A percentile compares a stretch with the other conserved stretches of the same genome.
Conservation (phyloP, 202 grass and related monocot genomes). For the Brachypodium distachyon region DNA sequence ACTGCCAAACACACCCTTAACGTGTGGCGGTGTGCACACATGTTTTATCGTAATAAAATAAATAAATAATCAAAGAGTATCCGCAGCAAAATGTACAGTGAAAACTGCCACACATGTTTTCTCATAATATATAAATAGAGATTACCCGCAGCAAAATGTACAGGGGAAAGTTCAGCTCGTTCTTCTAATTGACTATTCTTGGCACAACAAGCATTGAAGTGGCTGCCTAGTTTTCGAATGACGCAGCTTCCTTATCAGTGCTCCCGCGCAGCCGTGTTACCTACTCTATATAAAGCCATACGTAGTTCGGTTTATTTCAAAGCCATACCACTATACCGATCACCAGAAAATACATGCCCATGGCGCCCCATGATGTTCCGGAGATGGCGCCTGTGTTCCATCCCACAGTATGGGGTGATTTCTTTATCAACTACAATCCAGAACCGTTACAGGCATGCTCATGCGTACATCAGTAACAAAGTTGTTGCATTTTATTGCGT, state of each 20-base stretch:
- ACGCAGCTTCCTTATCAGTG: background rate
- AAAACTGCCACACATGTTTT: no score
- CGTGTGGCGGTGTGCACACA: no score
- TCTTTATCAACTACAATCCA: slow-evolving; percentile 22
- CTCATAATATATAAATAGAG: no score
- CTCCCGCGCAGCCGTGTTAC: background rate
- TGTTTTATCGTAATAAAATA: no score
- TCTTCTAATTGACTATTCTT: background rate
- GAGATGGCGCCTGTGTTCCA: slow-evolving; percentile 4
- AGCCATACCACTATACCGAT: background rate
- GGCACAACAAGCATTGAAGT: background rate
- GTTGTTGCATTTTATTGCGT: background rate
- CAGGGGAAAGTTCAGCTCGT: background rate
- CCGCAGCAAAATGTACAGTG: no score
- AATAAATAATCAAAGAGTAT: no score
- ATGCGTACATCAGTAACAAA: background rate
- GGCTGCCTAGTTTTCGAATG: background rate
- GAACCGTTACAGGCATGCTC: slow-evolving; percentile 9
- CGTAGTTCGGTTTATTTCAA: background rate
- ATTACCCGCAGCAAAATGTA: background rate
- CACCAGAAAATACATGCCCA: background rate
- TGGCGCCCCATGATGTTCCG: background rate
- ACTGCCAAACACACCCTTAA: no score
- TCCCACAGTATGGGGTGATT: slow-evolving; percentile 27
- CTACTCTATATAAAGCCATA: slow-evolving; percentile 19